Percentiles rank a stretch among this genome's conserved stretches.
Conservation (phyloP, 2,329 filamentous ascomycete species). For the Cladosporium sp. region DNA sequence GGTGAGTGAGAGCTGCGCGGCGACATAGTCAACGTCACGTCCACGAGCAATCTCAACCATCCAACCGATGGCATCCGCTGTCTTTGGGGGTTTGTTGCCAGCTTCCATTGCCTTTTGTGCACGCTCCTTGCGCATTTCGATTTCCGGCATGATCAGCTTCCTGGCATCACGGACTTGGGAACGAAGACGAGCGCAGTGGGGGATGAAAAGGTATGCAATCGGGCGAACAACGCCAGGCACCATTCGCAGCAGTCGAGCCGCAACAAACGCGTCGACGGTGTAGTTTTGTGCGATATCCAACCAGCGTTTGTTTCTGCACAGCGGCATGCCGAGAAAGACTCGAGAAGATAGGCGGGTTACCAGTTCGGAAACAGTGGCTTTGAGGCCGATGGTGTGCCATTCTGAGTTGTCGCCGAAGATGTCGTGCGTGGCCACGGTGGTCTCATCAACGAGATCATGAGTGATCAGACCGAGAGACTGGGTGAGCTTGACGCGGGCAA, state of each 20-base stretch:
- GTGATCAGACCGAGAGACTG: constrained; percentile 22
- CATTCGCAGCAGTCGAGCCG: constrained; percentile 30
- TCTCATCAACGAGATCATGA: constrained; percentile 24
- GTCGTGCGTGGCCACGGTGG: constrained; percentile 16
- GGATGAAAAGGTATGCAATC: constrained; percentile 32
- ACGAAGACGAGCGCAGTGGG: constrained; percentile 32
- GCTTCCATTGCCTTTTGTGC: constrained; percentile 18
- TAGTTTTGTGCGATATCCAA: constrained; percentile 32
- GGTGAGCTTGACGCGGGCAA: constrained; percentile 21
- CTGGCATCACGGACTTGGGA: constrained; percentile 28
- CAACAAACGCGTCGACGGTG: constrained; percentile 33
- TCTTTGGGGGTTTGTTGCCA: constrained; percentile 18
- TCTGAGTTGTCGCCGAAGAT: constrained; percentile 19
- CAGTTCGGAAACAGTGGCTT: constrained; percentile 27
- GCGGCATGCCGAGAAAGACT: constrained; percentile 35
- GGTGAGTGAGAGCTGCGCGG: constrained; percentile 20
- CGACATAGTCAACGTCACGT: constrained; percentile 17
- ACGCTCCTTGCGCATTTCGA: constrained; percentile 27
- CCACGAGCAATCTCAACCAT: constrained; percentile 23
- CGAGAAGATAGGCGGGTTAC: constrained; percentile 38
- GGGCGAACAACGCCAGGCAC: constrained; percentile 33
- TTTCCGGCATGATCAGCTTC: constrained; percentile 32
- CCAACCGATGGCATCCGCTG: constrained; percentile 25
- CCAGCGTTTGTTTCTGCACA: constrained; percentile 38
- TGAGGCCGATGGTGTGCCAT: constrained; percentile 19